Conservation (phyloP, 1,284 basidiomycete genomes). For the Phellopilus nigrolimitatus region DNA sequence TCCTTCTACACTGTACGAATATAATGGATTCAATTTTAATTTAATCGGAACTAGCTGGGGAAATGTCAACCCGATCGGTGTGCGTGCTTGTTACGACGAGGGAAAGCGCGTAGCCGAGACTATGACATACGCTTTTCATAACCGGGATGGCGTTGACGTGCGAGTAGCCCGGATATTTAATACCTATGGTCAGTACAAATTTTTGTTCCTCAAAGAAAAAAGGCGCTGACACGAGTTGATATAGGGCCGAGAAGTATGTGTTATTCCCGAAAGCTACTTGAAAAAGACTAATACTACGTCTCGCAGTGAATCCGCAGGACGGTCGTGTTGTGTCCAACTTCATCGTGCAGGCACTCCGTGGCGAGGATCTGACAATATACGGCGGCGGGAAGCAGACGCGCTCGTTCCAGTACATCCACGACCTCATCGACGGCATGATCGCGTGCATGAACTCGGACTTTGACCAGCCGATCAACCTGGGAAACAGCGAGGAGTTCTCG, state of each 20-base stretch:
- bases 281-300: conserved; percentile 2
- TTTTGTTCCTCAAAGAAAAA: too few species aligned
- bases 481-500: conserved; percentile 91
- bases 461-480: conserved; percentile 92
- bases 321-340: conserved; percentile 98
- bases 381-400: conserved; percentile 95
- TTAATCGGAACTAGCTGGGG: conserved; percentile 69
- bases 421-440: conserved; percentile 79
- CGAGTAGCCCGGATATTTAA: conserved; percentile 97
- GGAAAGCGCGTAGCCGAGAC: conserved; percentile 96
- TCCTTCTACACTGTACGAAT: conserved; percentile 18
- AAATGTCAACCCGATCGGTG: conserved; percentile 96
- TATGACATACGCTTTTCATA: conserved; percentile 89
- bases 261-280: too few species aligned
- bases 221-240: too few species aligned
- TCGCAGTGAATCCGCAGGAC: conserved; percentile 88
- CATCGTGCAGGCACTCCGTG: conserved; percentile 92
- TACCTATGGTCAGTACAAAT: conserved; percentile 60
- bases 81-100: conserved; percentile 97
- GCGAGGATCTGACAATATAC: conserved; percentile 95
- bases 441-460: conserved; percentile 90
- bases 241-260: conserved; percentile 28
- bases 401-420: conserved; percentile 93
- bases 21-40: too few species aligned
- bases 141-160: conserved; percentile 93